These are phyloP conservation scores for Lecanoromycetidae sp. DNA, from an alignment of 2,329 filamentous ascomycete species.

Conservation along the genomic window DNA sequence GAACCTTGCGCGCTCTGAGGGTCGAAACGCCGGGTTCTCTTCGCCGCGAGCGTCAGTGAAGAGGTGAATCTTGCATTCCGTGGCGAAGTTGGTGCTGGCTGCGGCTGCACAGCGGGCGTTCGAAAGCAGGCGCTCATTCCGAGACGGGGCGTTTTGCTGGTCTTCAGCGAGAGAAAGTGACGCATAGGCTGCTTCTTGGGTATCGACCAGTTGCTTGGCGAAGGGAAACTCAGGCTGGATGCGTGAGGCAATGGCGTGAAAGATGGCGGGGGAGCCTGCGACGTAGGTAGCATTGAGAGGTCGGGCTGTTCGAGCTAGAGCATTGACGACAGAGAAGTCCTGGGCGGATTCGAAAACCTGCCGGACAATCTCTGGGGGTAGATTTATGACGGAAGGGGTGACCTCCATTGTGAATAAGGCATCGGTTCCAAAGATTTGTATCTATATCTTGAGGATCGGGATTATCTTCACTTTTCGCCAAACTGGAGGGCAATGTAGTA, in stretches of 20 bases:
- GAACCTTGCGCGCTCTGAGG: slow-evolving; percentile 3
- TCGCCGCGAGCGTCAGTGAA: neutral
- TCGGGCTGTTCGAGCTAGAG: slow-evolving; percentile 19
- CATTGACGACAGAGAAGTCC: slow-evolving; percentile 17
- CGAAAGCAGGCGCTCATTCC: slow-evolving; percentile 2
- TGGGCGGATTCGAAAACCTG: slow-evolving; percentile 17
- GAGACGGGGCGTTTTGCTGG: neutral
- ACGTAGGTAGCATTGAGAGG: slow-evolving; percentile 17
- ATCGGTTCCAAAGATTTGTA: no score
- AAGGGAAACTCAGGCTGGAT: slow-evolving; percentile 11
- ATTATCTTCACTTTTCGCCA: no score
- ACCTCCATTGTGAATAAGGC: no score
- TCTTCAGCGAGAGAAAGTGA: no score
- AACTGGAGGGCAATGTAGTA: no score
- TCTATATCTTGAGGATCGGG: no score
- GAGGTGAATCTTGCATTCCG: neutral
- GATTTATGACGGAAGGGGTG: slow-evolving; percentile 4
- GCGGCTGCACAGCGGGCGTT: slow-evolving; percentile 4
- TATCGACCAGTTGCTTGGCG: slow-evolving; percentile 14
- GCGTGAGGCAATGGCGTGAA: slow-evolving; percentile 15
- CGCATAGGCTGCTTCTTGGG: slow-evolving; percentile 10
- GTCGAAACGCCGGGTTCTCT: neutral
- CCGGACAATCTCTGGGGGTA: slow-evolving; percentile 19
- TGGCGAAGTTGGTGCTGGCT: neutral
- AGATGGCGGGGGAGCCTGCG: slow-evolving; percentile 17